Evolutionary conservation across 2,329 filamentous ascomycete genomes (phyloP).

Genomic region (Ophiostoma tasmaniense): DNA sequence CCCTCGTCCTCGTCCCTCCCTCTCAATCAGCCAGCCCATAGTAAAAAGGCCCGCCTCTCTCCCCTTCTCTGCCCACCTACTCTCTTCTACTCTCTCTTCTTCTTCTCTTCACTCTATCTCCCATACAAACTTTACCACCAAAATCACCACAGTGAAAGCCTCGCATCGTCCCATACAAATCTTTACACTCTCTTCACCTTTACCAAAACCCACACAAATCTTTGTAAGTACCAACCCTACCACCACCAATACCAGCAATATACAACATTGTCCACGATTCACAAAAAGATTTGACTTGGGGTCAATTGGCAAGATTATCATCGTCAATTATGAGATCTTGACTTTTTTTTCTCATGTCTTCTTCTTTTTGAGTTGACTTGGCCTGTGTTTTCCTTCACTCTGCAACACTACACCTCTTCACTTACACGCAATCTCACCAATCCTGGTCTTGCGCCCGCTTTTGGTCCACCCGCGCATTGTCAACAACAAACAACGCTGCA

Average conservation of each 20-base stretch:
- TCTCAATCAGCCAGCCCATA: conserved; percentile 53
- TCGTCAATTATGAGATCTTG: conserved; percentile 2
- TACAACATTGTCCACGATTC: conserved; percentile 23
- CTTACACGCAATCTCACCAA: conserved; percentile 3
- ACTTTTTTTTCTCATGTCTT: background rate
- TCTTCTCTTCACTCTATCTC: conserved; percentile 35
- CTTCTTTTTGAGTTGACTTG: background rate
- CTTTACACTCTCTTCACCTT: conserved; percentile 22
- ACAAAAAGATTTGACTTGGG: background rate
- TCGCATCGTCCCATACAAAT: conserved; percentile 40
- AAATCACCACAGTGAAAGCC: conserved; percentile 27
- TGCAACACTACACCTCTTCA: background rate
- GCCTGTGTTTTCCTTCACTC: background rate
- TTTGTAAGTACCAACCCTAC: conserved; percentile 45
- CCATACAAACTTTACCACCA: conserved; percentile 51
- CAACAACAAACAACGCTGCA: background rate
- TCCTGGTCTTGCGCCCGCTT: background rate
- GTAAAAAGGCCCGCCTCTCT: conserved; percentile 52
- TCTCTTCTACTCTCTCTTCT: conserved; percentile 47
- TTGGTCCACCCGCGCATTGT: background rate
- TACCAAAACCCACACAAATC: conserved; percentile 35
- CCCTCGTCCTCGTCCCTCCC: conserved; percentile 23
- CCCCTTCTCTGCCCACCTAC: conserved; percentile 52
- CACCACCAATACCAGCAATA: conserved; percentile 30
- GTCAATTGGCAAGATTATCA: background rate